A percentile compares a stretch with the other conserved stretches of the same genome.
phyloP scores from a whole-genome alignment of 2,329 filamentous ascomycete species.

The Alternaria solani region DNA sequence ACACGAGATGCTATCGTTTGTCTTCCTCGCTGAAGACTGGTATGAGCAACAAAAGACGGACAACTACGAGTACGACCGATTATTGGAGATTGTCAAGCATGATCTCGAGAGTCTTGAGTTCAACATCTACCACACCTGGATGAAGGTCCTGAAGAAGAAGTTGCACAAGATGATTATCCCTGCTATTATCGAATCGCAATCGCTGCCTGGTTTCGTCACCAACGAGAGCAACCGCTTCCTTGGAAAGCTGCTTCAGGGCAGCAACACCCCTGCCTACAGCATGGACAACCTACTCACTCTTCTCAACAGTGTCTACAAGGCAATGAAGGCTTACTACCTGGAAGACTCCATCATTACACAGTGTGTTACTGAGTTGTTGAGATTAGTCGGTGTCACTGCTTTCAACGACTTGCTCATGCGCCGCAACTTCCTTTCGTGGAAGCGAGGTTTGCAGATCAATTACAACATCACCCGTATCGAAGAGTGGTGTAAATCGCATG shows the following conservation, averaged over 20 bases:
- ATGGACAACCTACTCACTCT: conserved; percentile 98
- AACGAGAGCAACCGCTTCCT: conserved; percentile 99
- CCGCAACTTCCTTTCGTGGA: conserved; percentile 98
- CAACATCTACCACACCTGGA: conserved; percentile 99
- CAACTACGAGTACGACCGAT: conserved; percentile 97
- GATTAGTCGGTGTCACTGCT: conserved; percentile 93
- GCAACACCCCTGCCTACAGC: conserved; percentile 92
- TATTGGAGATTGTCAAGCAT: conserved; percentile 98
- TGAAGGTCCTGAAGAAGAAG: conserved; percentile 99
- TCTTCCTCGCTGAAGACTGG: conserved; percentile 99
- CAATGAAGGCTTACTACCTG: conserved; percentile 98
- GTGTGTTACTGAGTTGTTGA: conserved; percentile 90
- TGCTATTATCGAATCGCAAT: conserved; percentile 98
- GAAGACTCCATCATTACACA: conserved; percentile 97
- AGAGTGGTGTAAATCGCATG: conserved; percentile 99
- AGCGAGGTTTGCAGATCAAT: conserved; percentile 98
- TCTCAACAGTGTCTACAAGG: conserved; percentile 95
- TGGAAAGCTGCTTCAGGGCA: conserved; percentile 91
- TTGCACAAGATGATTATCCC: conserved; percentile 99
- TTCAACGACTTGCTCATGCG: conserved; percentile 99
- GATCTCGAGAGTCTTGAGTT: conserved; percentile 98
- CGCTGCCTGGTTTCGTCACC: conserved; percentile 95
- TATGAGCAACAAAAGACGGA: conserved; percentile 99
- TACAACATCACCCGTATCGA: conserved; percentile 99
- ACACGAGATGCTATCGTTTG: conserved; percentile 99